A percentile compares a stretch with the other conserved stretches of the same genome.
phyloP scores from a whole-genome alignment of 768 basidiomycete species.

The Hypholoma fasciculare region DNA sequence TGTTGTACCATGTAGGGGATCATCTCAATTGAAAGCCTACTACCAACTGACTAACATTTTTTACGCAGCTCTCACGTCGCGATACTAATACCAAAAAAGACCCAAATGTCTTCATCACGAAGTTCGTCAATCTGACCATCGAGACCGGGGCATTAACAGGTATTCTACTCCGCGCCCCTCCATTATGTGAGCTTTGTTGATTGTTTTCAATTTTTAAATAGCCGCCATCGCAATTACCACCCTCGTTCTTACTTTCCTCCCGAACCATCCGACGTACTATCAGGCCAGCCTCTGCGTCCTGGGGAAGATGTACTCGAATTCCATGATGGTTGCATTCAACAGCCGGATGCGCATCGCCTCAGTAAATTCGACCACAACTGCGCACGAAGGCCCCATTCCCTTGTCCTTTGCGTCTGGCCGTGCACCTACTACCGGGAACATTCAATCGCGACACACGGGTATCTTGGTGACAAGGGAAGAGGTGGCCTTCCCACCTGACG shows the following conservation, averaged over 20 bases:
- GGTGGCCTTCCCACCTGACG: background rate
- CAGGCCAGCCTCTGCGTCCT: conserved; percentile 6
- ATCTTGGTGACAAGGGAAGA: background rate
- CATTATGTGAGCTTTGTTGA: background rate
- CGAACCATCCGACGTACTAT: conserved; percentile 5
- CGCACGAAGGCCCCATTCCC: conserved; percentile 1
- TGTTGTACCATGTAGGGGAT: conserved; percentile 13
- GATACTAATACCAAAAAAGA: conserved; percentile 7
- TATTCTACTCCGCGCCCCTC: background rate
- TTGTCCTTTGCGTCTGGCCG: background rate
- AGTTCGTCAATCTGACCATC: conserved; percentile 7
- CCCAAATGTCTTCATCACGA: conserved; percentile 6
- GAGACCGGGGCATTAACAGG: conserved; percentile 12
- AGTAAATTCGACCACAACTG: conserved; percentile 2
- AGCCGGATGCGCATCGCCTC: conserved; percentile 11
- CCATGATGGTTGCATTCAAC: conserved; percentile 21
- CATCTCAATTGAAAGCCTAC: background rate
- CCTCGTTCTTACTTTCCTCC: conserved; percentile 10
- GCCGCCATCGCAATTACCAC: conserved; percentile 12
- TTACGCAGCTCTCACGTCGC: conserved; percentile 1
- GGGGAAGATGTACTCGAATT: conserved; percentile 16
- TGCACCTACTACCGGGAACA: background rate
- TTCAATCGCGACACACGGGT: background rate
- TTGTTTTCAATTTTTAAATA: background rate
- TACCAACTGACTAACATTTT: background rate